These are phyloP conservation scores for Emericellopsis atlantica DNA, from an alignment of 2,329 filamentous ascomycete genomes.

Conservation along the genomic window DNA sequence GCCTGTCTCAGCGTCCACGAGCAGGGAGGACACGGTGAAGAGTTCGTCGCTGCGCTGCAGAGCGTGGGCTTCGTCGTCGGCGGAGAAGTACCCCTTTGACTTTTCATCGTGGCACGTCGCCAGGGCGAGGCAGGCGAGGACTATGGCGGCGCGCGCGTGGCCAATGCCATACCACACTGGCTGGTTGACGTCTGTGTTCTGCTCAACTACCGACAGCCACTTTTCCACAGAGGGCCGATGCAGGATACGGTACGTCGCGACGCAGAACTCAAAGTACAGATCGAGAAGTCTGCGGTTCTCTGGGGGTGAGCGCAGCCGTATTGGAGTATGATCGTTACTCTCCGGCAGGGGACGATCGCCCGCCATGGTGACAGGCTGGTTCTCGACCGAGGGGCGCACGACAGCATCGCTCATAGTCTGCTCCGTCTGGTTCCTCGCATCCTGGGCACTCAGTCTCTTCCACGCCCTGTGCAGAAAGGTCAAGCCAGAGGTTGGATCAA, in stretches of 20 bases:
- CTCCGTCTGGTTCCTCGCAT: slow-evolving; percentile 3
- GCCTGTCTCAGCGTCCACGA: slow-evolving; percentile 22
- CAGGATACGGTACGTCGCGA: slow-evolving; percentile 41
- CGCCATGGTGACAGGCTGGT: slow-evolving; percentile 32
- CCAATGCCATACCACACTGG: slow-evolving; percentile 22
- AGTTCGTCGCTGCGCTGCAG: slow-evolving; percentile 15
- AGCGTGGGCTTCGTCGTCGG: slow-evolving; percentile 11
- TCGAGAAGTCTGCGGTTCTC: slow-evolving; percentile 27
- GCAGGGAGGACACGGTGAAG: slow-evolving; percentile 19
- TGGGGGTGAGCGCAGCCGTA: slow-evolving; percentile 23
- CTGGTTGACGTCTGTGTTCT: slow-evolving; percentile 20
- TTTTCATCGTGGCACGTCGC: slow-evolving; percentile 36
- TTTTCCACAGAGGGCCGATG: slow-evolving; percentile 33
- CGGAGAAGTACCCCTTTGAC: slow-evolving; percentile 11
- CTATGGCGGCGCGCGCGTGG: slow-evolving; percentile 29
- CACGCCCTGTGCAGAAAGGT: slow-evolving; percentile 43
- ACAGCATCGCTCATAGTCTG: slow-evolving; percentile 10
- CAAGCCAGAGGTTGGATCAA: slow-evolving; percentile 41
- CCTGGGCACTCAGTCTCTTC: slow-evolving; percentile 23
- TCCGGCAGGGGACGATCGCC: slow-evolving; percentile 35
- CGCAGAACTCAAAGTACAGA: slow-evolving; percentile 41
- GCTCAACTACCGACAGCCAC: slow-evolving; percentile 28
- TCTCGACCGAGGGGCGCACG: slow-evolving; percentile 12
- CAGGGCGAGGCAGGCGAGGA: slow-evolving; percentile 32
- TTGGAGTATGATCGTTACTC: slow-evolving; percentile 11